Evolutionary conservation across 352 stramenopile genomes (phyloP).

Genomic region (Pythium guiyangense): DNA sequence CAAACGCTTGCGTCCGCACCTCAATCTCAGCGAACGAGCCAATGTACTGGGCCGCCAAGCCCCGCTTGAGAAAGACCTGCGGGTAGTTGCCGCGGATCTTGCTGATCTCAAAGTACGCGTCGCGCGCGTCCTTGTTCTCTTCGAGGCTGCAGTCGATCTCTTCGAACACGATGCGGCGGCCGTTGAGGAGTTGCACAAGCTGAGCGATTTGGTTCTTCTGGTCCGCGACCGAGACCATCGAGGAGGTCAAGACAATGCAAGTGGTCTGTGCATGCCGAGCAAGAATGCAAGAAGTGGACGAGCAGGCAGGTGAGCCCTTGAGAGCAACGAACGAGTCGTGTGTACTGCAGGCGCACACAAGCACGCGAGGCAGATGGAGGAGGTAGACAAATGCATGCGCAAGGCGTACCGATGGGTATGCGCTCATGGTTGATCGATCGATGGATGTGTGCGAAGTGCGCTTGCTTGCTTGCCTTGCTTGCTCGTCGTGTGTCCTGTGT

Average conservation of each 20-base stretch:
- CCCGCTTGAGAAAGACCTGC: conserved; percentile 71
- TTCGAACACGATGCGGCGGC: conserved; percentile 65
- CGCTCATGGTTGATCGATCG: too few relatives aligned
- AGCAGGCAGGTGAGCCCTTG: too few relatives aligned
- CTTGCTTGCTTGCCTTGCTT: too few relatives aligned
- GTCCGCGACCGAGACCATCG: conserved; percentile 66
- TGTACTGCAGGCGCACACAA: too few relatives aligned
- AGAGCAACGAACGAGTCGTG: too few relatives aligned
- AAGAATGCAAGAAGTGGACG: too few relatives aligned
- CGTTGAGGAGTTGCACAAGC: conserved; percentile 64
- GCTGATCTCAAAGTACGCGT: conserved; percentile 82
- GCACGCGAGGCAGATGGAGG: not conserved
- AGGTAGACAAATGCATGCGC: too few relatives aligned
- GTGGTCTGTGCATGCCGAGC: conserved; percentile 15
- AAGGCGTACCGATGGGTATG: too few relatives aligned
- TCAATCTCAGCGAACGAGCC: conserved; percentile 82
- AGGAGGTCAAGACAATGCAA: conserved; percentile 74
- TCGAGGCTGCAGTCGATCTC: conserved; percentile 80
- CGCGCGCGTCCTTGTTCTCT: conserved; percentile 68
- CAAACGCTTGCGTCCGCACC: conserved; percentile 18
- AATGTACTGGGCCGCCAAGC: conserved; percentile 50
- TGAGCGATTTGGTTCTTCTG: conserved; percentile 77
- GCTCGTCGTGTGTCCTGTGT: too few relatives aligned
- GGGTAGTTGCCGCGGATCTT: conserved; percentile 82
- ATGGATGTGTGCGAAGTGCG: too few relatives aligned